Conservation (phyloP, 495 filamentous ascomycete genomes). For the Aspergillus cavernicola region DNA sequence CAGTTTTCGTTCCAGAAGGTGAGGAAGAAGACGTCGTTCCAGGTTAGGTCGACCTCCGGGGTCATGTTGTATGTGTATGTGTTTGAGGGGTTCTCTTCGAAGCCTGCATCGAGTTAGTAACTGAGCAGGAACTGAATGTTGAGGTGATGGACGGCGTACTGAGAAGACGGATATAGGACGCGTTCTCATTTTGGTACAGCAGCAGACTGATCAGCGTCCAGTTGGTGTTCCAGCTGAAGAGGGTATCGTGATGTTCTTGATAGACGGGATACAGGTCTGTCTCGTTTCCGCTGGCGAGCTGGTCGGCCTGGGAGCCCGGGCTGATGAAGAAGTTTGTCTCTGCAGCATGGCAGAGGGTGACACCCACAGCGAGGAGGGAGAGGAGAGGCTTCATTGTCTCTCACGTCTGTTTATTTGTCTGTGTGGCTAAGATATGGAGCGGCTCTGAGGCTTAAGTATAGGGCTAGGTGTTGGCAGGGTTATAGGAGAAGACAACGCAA, state of each 20-base stretch:
- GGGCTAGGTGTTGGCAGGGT: background rate
- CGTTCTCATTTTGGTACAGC: conserved; percentile 13
- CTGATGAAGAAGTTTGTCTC: conserved; percentile 12
- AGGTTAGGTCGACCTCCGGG: conserved; percentile 9
- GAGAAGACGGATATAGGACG: conserved; percentile 5
- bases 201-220: conserved; percentile 11
- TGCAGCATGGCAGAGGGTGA: background rate
- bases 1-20: conserved; percentile 15
- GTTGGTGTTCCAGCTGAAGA: conserved; percentile 9
- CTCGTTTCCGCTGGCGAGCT: conserved; percentile 10
- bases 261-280: conserved; percentile 11
- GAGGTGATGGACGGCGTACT: background rate
- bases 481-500: background rate
- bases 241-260: background rate
- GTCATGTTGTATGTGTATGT: conserved; percentile 10
- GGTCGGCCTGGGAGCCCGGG: conserved; percentile 8
- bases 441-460: no score
- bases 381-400: conserved; percentile 7
- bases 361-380: background rate
- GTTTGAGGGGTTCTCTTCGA: conserved; percentile 5
- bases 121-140: background rate
- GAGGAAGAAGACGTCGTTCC: conserved; percentile 18
- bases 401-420: background rate
- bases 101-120: background rate
- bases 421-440: no score